These are phyloP conservation scores for Cocos nucifera DNA, from an alignment of 176 grass and related monocot genomes.

Conservation along the genomic window DNA sequence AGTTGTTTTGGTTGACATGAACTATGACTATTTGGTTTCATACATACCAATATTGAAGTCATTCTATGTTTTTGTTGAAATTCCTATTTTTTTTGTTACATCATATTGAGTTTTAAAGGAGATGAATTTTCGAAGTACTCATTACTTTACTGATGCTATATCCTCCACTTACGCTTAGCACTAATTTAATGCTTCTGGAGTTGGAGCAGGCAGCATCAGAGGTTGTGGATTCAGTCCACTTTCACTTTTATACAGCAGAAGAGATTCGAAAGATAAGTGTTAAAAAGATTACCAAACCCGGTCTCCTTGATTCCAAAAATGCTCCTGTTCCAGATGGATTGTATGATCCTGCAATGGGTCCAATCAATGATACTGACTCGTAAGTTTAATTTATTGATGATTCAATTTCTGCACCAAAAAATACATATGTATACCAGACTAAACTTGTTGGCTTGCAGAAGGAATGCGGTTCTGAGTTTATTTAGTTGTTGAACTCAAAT, in stretches of 20 bases:
- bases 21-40: too few species aligned
- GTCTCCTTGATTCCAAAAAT: conserved; percentile 55
- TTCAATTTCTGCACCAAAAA: background rate
- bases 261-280: conserved; percentile 62
- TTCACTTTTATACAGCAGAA: conserved; percentile 60
- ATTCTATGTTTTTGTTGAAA: background rate
- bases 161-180: background rate
- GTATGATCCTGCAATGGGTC: conserved; percentile 76
- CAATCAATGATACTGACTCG: conserved; percentile 45
- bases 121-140: too few species aligned
- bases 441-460: too few species aligned
- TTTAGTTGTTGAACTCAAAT: too few species aligned
- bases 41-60: too few species aligned
- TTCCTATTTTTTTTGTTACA: background rate
- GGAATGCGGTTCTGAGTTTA: too few species aligned
- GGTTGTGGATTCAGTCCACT: conserved; percentile 59
- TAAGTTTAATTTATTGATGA: conserved; percentile 34
- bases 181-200: conserved; percentile 11
- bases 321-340: conserved; percentile 60
- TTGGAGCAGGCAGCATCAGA: conserved; percentile 53
- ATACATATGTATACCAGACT: too few species aligned
- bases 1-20: too few species aligned
- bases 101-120: too few species aligned
- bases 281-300: conserved; percentile 51
- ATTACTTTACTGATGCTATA: too few species aligned